These are phyloP conservation scores for Allium sativum DNA, from an alignment of 106 monocot genomes.

Conservation along the genomic window DNA sequence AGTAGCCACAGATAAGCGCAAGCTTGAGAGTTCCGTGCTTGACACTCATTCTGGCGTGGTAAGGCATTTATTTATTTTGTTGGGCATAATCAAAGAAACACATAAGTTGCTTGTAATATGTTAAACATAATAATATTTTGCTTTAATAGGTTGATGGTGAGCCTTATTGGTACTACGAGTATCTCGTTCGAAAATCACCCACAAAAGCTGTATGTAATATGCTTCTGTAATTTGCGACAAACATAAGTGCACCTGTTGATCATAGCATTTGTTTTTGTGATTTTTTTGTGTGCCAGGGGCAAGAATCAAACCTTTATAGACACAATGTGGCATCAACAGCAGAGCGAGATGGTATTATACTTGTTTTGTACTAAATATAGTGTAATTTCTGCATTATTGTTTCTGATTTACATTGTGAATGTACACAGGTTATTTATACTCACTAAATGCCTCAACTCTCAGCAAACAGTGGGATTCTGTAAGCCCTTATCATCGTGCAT, in stretches of 20 bases:
- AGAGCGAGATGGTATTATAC: slow-evolving; percentile 77
- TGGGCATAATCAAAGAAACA: no score
- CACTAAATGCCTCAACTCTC: slow-evolving; percentile 86
- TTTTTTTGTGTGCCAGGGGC: slow-evolving; percentile 29
- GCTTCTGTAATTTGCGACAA: not conserved
- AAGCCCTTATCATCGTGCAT: slow-evolving; percentile 12
- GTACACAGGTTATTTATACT: slow-evolving; percentile 72
- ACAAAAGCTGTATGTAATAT: slow-evolving; percentile 62
- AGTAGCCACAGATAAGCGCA: slow-evolving; percentile 56
- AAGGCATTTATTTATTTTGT: slow-evolving; percentile 6
- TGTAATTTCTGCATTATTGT: not conserved
- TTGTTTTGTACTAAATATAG: not conserved
- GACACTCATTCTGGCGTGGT: slow-evolving; percentile 62
- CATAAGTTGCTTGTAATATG: no score
- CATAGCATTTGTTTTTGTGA: no score
- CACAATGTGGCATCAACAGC: slow-evolving; percentile 78
- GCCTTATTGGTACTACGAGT: slow-evolving; percentile 94
- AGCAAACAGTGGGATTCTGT: slow-evolving; percentile 82
- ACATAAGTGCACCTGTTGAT: no score
- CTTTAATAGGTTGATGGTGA: slow-evolving; percentile 64
- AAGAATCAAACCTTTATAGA: slow-evolving; percentile 68
- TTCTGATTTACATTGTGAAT: not conserved
- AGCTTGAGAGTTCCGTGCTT: slow-evolving; percentile 88
- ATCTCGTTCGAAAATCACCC: slow-evolving; percentile 88
- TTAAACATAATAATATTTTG: not conserved